Conservation (phyloP, 140 eudicot genomes). For the Stevia rebaudiana region DNA sequence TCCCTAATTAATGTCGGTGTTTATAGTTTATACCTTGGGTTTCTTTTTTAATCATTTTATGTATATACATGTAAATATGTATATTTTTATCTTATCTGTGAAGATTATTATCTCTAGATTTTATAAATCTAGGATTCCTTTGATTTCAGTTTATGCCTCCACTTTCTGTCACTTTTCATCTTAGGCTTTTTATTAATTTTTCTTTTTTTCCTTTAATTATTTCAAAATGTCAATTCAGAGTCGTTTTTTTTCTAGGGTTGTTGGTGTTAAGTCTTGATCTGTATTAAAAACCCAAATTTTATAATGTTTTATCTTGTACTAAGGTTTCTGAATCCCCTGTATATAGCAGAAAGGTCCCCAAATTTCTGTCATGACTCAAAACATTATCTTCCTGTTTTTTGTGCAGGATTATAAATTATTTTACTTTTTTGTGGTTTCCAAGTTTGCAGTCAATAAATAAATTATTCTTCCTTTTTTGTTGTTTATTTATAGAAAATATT, state of each 20-base stretch:
- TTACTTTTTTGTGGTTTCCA: neutral
- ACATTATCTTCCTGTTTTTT: slow-evolving; percentile 14
- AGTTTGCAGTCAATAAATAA: neutral
- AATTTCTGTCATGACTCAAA: slow-evolving; percentile 11
- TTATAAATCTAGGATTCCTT: slow-evolving; percentile 35
- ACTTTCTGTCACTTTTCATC: slow-evolving; percentile 27
- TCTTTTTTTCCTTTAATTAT: neutral
- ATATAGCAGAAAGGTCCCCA: slow-evolving; percentile 23
- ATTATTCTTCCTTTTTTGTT: neutral
- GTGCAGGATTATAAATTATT: slow-evolving; percentile 6
- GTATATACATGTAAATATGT: neutral
- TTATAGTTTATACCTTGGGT: slow-evolving; percentile 11
- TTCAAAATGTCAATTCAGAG: slow-evolving; percentile 23
- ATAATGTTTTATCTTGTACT: slow-evolving; percentile 16
- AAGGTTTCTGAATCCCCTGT: slow-evolving; percentile 27
- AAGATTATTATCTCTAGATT: slow-evolving; percentile 20
- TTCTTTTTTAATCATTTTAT: neutral
- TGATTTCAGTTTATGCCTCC: slow-evolving; percentile 20
- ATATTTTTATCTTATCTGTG: neutral
- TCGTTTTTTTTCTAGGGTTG: slow-evolving; percentile 23
- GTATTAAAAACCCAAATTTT: neutral
- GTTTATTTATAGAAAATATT: neutral
- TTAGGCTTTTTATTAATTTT: neutral
- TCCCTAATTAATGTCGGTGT: slow-evolving; percentile 30
- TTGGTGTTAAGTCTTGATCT: slow-evolving; percentile 34